phyloP scores from a whole-genome alignment of 1,284 basidiomycete genomes.

The Ceratobasidium theobromae region DNA sequence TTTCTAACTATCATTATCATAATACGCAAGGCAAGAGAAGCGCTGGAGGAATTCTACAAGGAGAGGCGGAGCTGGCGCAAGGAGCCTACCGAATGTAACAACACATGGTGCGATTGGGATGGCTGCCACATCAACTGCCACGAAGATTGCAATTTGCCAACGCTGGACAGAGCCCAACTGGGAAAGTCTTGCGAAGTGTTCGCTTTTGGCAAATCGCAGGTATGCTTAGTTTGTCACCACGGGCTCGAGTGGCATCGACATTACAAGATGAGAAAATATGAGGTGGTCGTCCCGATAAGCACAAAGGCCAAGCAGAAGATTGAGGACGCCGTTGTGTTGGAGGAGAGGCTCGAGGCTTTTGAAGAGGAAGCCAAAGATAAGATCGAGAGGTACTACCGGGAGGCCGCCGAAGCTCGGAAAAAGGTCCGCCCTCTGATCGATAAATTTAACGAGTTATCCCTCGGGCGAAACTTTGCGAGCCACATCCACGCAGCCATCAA shows the following conservation, averaged over 20 bases:
- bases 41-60: neutral
- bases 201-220: too few species aligned
- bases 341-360: neutral
- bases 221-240: neutral
- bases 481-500: constrained; percentile 7
- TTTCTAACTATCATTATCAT: neutral
- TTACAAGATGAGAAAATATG: neutral
- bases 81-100: neutral
- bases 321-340: neutral
- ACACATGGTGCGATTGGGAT: too few species aligned
- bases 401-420: neutral
- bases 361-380: neutral
- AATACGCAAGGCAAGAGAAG: neutral
- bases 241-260: neutral
- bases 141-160: too few species aligned
- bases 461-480: constrained; percentile 3
- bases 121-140: too few species aligned
- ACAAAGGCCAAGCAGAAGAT: neutral
- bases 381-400: neutral
- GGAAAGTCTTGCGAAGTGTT: too few species aligned
- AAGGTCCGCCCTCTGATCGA: neutral
- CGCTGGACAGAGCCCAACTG: too few species aligned
- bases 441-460: constrained; percentile 1
- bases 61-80: neutral
- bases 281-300: neutral